Base-by-base conservation (phyloP, 306 rosid genomes). In the Quercus variabilis region DNA sequence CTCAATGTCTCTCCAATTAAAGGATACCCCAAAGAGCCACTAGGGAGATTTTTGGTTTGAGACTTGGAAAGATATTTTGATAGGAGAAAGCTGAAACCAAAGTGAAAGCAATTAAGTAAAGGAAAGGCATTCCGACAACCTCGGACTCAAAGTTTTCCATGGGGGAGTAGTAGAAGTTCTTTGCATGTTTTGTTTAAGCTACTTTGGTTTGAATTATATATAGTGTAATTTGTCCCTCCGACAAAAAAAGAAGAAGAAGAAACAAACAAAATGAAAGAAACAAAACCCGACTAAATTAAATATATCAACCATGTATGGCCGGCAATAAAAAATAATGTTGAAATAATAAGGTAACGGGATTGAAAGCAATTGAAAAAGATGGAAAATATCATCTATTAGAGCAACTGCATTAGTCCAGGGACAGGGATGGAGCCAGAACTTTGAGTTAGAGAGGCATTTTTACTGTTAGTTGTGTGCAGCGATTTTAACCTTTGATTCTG, bases 1-100 rank as follows among this genome's bases (percentile, higher is more conserved):
- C 88, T 71, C 13, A 84, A 26, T 69, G 92, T 86, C 88, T 88
- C 92, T 82, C 90, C 88, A 1, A 86, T 77, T 5, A 86, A 15
- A 41, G 90, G 92, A 15, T 82, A 86, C 64, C 92, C 90, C 23
- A 82, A 62, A 77, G 92, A 88, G 33, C 92, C 90, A 80, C 77
- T 76, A n/a, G 92, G 90, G 35, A 88, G 68, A 76, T 84, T 88
- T 80, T 77, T 84, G 20, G 69, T 68, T 69, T 75, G 75, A 78
- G 72, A n/a, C 21, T 82, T 84, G 4, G 69, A 77, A 78, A 86
- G 56, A 51, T 82, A 23, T 69, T 84, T 84, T 64, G 75, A 77
- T 33, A 89, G 57, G 19, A 84, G 69, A 78, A 76, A 73, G 76
- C 81, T 56, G 74, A 14, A 76, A 73, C 49, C 77, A 84, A 52